Evolutionary conservation across 2,329 filamentous ascomycete species (phyloP), one percentile per base, ranked within the genome.

Genomic region (Trichoderma brevicompactum): DNA sequence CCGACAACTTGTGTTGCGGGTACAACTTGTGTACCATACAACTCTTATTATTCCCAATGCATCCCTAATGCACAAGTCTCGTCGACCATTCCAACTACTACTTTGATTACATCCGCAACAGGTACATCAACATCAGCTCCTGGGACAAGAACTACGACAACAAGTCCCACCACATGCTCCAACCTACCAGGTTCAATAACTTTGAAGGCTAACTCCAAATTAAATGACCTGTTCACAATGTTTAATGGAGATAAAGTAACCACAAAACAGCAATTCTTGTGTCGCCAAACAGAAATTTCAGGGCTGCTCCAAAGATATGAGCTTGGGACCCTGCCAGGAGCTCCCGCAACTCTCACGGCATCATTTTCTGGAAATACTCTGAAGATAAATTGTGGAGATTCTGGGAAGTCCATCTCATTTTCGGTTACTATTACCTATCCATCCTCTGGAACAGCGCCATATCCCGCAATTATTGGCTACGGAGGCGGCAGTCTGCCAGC

Each of bases 361-460:
- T 62, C 48, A n/a, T 15, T 62, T 28, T 62, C 59, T 7, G 59
- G 59, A n/a, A 62, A 62, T 44, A 62, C 38, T 4, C 36, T 62
- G 48, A 62, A 23, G 2, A 53, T 62, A 3, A 62, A 52, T 3
- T 62, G 59, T 23, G 59, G 59, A 4, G 23, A 62, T 13, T 41
- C 59, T 7, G 59, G 59, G 12, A 62, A 62, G 3, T 53, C 59
- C 7, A 62, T 62, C 2, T 53, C 59, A 36, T 62, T 62, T 17
- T 43, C 48, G 1, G 59, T 62, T 5, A 62, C 48, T 15, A 62
- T 62, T 15, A 44, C 59, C 5, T 62, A 62, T 38, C 59, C 59
- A n/a, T 53, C 59, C 9, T 52, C 38, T 8, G 59, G 59, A 36
- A 44, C 59, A 7, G 48, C 59, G 7, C 59, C 59, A 4, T 62